phyloP scores from a whole-genome alignment of 225 moss, liverwort and hornwort genomes.

The Polytrichum formosum region DNA sequence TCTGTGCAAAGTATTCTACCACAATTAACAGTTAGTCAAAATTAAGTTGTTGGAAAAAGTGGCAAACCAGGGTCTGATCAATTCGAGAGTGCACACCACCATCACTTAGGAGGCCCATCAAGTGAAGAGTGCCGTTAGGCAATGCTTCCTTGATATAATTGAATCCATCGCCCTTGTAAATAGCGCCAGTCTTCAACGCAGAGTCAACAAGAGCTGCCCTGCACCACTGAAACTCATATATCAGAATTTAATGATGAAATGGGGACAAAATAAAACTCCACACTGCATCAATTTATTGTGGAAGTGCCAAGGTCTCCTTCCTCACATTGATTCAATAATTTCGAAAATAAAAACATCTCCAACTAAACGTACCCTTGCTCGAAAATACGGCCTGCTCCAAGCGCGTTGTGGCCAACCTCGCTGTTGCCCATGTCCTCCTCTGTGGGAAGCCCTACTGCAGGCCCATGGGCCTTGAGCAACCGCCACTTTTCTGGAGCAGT shows the following conservation, averaged over 20 bases:
- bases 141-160: conserved; percentile 63
- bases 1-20: too few species aligned
- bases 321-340: too few species aligned
- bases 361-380: conserved; percentile 49
- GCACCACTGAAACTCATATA: conserved; percentile 2
- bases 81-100: conserved; percentile 97
- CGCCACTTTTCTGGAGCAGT: conserved; percentile 65
- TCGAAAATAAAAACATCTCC: not conserved
- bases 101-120: conserved; percentile 94
- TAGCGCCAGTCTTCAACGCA: conserved; percentile 63
- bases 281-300: too few species aligned
- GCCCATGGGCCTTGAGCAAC: conserved; percentile 47
- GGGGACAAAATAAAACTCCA: too few species aligned
- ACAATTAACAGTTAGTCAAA: too few species aligned
- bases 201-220: conserved; percentile 89
- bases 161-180: conserved; percentile 73
- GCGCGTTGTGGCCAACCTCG: conserved; percentile 66
- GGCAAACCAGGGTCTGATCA: conserved; percentile 82
- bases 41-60: too few species aligned
- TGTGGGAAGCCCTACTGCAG: conserved; percentile 55
- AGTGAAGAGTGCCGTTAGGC: conserved; percentile 79
- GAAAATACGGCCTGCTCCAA: conserved; percentile 63
- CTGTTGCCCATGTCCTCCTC: conserved; percentile 71
- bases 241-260: too few species aligned
- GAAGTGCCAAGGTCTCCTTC: too few species aligned